phyloP scores from a whole-genome alignment of 2,329 filamentous ascomycete genomes.

The Eurotiales sp. region DNA sequence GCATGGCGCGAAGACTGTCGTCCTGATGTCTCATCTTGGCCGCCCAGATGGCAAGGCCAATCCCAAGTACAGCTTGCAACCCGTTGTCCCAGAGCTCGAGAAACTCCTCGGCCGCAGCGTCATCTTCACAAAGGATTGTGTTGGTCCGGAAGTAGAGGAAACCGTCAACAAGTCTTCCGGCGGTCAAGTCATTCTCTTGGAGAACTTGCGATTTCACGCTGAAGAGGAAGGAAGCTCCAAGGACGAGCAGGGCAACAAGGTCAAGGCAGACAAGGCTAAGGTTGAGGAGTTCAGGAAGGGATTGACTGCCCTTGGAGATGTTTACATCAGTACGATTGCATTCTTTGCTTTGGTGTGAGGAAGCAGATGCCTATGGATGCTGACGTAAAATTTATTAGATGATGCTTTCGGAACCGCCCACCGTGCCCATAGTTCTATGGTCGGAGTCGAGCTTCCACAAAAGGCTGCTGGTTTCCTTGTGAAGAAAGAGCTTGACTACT shows the following conservation, averaged over 20 bases:
- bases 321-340: constrained; percentile 81
- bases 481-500: constrained; percentile 99
- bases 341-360: not conserved
- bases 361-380: constrained; percentile 14
- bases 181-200: constrained; percentile 83
- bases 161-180: constrained; percentile 76
- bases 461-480: constrained; percentile 98
- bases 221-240: constrained; percentile 98
- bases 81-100: constrained; percentile 86
- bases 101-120: constrained; percentile 82
- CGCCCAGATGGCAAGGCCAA: constrained; percentile 88
- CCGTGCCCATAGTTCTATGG: constrained; percentile 98
- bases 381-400: constrained; percentile 52
- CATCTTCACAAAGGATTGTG: constrained; percentile 83
- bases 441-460: constrained; percentile 90
- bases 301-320: constrained; percentile 86
- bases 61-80: constrained; percentile 90
- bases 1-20: constrained; percentile 82
- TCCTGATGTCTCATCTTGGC: constrained; percentile 98
- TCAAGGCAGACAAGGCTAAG: constrained; percentile 91
- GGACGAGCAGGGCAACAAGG: constrained; percentile 92
- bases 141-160: constrained; percentile 85
- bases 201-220: constrained; percentile 97
- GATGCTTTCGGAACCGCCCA: constrained; percentile 98
- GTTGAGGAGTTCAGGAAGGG: constrained; percentile 94